Conservation (phyloP, 306 rosid species). For the cucumber (Cucumis sativus) region Cucumber_9930_V3 NC_026656.2:11613001-11613500, state of each 20-base stretch:
- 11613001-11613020: not conserved
- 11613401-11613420: not conserved
- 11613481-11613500: conserved; percentile 34
- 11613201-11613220: not conserved
- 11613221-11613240: not conserved
- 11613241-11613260: not conserved
- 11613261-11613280: not conserved
- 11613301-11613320: not conserved
- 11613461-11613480: not conserved
- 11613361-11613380: not conserved
- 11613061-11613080: not conserved
- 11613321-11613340: not conserved
- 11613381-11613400: not conserved
- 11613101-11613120: not conserved
- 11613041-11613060: not conserved
- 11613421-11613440: not conserved
- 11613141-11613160: not conserved
- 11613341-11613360: not conserved
- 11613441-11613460: not conserved
- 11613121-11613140: not conserved
- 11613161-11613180: not conserved
- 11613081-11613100: not conserved
- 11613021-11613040: not conserved
- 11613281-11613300: not conserved
- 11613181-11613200: not conserved